Base-by-base conservation (phyloP, 768 basidiomycete genomes). In the Dioszegia aurantiaca region DNA sequence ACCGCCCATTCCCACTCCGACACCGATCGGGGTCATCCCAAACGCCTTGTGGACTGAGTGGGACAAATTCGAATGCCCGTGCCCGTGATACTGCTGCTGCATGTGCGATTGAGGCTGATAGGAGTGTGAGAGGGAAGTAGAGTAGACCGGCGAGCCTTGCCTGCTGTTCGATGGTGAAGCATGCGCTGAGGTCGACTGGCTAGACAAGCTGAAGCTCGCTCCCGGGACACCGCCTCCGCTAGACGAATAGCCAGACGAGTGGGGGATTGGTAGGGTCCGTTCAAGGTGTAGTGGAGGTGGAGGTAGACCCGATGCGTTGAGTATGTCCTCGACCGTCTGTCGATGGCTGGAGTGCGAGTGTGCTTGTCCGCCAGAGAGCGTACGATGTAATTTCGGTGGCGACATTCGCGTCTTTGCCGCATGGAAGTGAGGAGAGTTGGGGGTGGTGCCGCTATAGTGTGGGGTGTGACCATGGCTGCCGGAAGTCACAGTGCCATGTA, bases 21-120 rank as follows among this genome's bases (percentile, higher is more conserved):
- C 49, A 21, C 45, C 51, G 16, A 62, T 51, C 3, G 61, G 61
- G 27, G 90, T 91, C 88, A 92, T 93, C 3, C 88, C 89, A 63
- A 95, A 95, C 46, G 90, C 91, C 30, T 86, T 81, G 37, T 88
- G 85, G 23, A 94, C 87, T 0, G 87, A 88, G 69, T 89, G 87
- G 3, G 88, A 89, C 36, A 93, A 82, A 24, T 88, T 85, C 59
- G 51, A 58, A 40, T 65, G 33, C 44, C 56, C 27, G 21, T 42
- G 37, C 4, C 10, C 27, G 17, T 28, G 28, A 28, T 48, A 21
- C 23, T 37, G 30, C 31, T 47, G 43, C 27, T 46, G 55, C 21
- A 31, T 26, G 30, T 59, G 61, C 45, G 49, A 40, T 2, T 46
- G 61, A 26, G 57, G 51, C 48, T 61, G 56, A 44, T 65, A 55